phyloP scores from a whole-genome alignment of 805 yeast genomes.

The Metschnikowia vanudenii region DNA sequence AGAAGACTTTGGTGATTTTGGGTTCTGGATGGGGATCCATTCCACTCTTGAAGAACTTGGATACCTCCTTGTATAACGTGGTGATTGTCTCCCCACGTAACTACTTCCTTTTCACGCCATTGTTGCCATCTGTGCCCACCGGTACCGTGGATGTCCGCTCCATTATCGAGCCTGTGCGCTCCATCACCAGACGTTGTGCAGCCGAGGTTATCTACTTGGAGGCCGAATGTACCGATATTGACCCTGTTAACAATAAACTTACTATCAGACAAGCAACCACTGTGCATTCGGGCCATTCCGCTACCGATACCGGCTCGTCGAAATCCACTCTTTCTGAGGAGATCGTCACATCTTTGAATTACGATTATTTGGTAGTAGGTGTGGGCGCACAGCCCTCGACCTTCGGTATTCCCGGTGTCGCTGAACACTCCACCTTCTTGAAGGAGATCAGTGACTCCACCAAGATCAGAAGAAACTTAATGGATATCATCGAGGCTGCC shows the following conservation, averaged over 20 bases:
- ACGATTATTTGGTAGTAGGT: conserved; percentile 86
- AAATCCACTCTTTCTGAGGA: conserved; percentile 42
- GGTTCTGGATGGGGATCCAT: conserved; percentile 97
- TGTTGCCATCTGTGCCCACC: conserved; percentile 91
- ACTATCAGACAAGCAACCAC: conserved; percentile 60
- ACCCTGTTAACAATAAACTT: conserved; percentile 64
- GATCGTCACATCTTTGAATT: conserved; percentile 49
- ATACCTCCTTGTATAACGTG: conserved; percentile 84
- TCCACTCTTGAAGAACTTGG: conserved; percentile 77
- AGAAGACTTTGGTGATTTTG: conserved; percentile 73
- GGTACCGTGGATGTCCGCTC: conserved; percentile 90
- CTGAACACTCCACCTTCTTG: conserved; percentile 81
- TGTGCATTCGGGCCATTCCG: conserved; percentile 55
- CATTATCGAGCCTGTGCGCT: conserved; percentile 89
- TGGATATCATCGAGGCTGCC: conserved; percentile 89
- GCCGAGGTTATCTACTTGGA: conserved; percentile 83
- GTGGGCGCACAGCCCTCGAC: conserved; percentile 96
- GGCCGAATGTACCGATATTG: conserved; percentile 86
- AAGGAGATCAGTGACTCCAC: conserved; percentile 90
- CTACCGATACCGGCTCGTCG: conserved; percentile 45
- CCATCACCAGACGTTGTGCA: conserved; percentile 73
- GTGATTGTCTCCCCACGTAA: conserved; percentile 91
- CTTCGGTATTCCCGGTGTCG: conserved; percentile 92
- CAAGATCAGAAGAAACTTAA: conserved; percentile 74
- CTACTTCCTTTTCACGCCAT: conserved; percentile 93